Evolutionary conservation across 2,329 filamentous ascomycete species (phyloP).

Genomic region (Colletotrichum brevisporum): DNA sequence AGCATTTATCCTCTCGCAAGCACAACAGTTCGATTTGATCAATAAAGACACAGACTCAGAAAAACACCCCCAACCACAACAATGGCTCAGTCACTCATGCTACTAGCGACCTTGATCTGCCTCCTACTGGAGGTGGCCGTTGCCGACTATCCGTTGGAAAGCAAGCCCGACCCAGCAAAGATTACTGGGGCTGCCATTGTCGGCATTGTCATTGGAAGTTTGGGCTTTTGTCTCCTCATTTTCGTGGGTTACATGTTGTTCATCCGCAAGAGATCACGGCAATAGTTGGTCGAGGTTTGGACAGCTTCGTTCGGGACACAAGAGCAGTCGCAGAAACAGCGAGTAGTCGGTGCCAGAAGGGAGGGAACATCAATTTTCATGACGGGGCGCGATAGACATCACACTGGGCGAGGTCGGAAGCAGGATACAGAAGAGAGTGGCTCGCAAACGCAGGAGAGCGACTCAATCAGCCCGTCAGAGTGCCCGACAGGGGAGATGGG

Average conservation of each 20-base stretch:
- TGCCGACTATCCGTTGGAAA: background rate
- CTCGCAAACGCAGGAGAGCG: background rate
- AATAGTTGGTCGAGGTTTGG: background rate
- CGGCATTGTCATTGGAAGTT: conserved; percentile 16
- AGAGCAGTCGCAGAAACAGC: too few species aligned
- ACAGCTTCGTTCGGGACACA: too few species aligned
- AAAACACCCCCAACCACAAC: background rate
- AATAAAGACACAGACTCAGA: background rate
- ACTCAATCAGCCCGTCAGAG: background rate
- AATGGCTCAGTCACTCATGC: background rate
- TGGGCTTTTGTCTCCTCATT: background rate
- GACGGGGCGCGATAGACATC: too few species aligned
- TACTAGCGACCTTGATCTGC: background rate
- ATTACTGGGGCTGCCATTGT: background rate
- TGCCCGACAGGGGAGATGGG: background rate
- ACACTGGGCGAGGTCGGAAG: too few species aligned
- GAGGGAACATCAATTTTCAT: too few species aligned
- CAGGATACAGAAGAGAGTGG: too few species aligned
- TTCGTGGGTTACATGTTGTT: background rate
- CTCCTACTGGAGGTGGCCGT: background rate
- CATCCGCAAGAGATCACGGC: background rate
- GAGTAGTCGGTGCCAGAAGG: too few species aligned
- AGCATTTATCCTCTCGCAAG: too few species aligned
- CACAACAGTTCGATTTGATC: too few species aligned
- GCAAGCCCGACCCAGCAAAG: background rate